Evolutionary conservation across 371 early-diverging fungal genomes (phyloP).

Genomic region (Rhizopus microsporus): DNA sequence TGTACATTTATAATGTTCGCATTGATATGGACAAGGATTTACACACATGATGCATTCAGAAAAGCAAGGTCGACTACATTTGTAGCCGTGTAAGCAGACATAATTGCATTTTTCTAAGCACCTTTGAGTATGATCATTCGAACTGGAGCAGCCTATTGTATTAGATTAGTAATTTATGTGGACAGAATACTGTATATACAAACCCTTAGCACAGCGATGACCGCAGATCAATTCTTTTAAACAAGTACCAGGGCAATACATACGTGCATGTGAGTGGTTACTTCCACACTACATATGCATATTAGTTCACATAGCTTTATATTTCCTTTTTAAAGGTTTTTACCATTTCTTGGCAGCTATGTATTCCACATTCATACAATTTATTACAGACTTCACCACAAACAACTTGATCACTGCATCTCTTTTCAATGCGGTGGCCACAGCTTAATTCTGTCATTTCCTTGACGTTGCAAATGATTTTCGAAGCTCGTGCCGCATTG

Average conservation of each 20-base stretch:
- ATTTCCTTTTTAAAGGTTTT: background rate
- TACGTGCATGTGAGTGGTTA: conserved; percentile 33
- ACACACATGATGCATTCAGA: conserved; percentile 34
- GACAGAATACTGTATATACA: background rate
- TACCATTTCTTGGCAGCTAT: conserved; percentile 21
- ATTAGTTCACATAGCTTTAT: background rate
- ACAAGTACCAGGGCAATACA: conserved; percentile 35
- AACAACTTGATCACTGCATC: conserved; percentile 11
- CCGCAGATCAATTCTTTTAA: conserved; percentile 53
- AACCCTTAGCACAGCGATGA: conserved; percentile 48
- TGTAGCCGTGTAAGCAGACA: conserved; percentile 45
- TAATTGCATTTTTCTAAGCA: conserved; percentile 43
- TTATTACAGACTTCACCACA: conserved; percentile 15
- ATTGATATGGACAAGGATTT: conserved; percentile 40
- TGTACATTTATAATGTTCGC: conserved; percentile 38
- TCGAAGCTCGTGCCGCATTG: background rate
- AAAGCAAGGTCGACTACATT: conserved; percentile 44
- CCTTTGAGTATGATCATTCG: conserved; percentile 46
- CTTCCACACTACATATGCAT: conserved; percentile 31
- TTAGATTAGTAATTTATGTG: background rate
- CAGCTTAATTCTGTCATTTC: conserved; percentile 17
- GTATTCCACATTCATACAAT: conserved; percentile 15
- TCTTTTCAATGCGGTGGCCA: conserved; percentile 24
- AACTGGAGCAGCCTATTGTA: conserved; percentile 40
- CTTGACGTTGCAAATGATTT: conserved; percentile 4